Percentiles rank a stretch among this genome's conserved stretches.
These are phyloP conservation scores for Neonectria magnoliae DNA, from an alignment of 2,329 filamentous ascomycete species.

Conservation along the genomic window DNA sequence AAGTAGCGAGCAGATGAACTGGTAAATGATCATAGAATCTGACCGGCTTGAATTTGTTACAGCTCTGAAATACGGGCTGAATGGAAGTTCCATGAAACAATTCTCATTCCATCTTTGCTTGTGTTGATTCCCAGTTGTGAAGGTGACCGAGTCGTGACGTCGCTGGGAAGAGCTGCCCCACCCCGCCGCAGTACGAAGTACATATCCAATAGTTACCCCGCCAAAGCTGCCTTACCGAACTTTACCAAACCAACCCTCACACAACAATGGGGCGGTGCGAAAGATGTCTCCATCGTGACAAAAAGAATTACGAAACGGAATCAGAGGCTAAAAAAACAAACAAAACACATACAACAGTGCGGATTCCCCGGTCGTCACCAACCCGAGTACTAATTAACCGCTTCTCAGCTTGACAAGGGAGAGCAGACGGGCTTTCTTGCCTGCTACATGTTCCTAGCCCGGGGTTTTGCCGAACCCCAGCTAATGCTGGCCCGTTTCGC, in stretches of 20 bases:
- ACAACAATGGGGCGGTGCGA: neutral
- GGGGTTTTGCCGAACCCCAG: no score
- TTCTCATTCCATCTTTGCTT: neutral
- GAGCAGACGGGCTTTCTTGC: no score
- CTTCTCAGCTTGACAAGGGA: no score
- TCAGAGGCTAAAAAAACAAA: neutral
- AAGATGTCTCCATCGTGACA: neutral
- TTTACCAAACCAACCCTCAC: neutral
- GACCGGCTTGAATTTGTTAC: conserved; percentile 12
- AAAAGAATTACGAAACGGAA: neutral
- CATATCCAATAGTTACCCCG: no score
- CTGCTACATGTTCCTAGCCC: no score
- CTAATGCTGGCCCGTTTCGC: no score
- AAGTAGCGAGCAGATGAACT: conserved; percentile 7
- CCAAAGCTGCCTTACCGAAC: neutral
- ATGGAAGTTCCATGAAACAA: conserved; percentile 21
- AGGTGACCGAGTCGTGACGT: neutral
- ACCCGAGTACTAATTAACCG: neutral
- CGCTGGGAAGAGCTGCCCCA: neutral
- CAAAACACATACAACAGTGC: neutral
- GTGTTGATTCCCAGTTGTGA: neutral
- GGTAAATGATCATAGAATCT: conserved; percentile 18
- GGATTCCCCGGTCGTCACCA: neutral
- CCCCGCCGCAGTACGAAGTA: no score
- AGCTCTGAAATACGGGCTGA: conserved; percentile 35